Conservation (phyloP, 495 filamentous ascomycete species). For the Neurospora tetraspora region DNA sequence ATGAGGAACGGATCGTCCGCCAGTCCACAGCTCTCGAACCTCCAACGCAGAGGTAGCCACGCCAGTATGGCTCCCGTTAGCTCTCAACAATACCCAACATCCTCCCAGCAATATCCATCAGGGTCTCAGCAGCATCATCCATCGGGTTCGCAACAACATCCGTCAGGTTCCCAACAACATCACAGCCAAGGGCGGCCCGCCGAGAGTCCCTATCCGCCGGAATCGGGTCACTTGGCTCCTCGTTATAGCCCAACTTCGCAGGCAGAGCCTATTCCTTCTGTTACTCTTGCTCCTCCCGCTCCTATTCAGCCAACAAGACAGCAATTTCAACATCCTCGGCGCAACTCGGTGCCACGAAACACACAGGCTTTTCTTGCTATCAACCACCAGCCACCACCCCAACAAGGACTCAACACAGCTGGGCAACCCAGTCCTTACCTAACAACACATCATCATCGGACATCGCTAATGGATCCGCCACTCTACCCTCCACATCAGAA, state of each 20-base stretch:
- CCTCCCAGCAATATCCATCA: slow-evolving; percentile 11
- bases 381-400: slow-evolving; percentile 26
- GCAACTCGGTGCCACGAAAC: slow-evolving; percentile 28
- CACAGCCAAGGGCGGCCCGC: slow-evolving; percentile 3
- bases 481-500: slow-evolving; percentile 39
- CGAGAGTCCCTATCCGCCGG: slow-evolving; percentile 9
- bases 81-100: slow-evolving; percentile 9
- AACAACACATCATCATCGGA: slow-evolving; percentile 27
- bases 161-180: slow-evolving; percentile 15
- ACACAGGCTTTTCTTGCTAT: slow-evolving; percentile 29
- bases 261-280: slow-evolving; percentile 12
- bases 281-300: slow-evolving; percentile 26
- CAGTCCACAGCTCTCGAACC: slow-evolving; percentile 31
- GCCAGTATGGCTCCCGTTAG: background rate
- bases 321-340: slow-evolving; percentile 16
- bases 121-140: background rate
- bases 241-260: slow-evolving; percentile 17
- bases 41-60: slow-evolving; percentile 23
- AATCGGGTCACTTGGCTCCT: slow-evolving; percentile 7
- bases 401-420: slow-evolving; percentile 23
- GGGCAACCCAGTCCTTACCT: slow-evolving; percentile 31
- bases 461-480: slow-evolving; percentile 54
- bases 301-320: slow-evolving; percentile 24
- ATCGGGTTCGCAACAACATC: background rate
- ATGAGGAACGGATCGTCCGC: slow-evolving; percentile 37